phyloP scores from a whole-genome alignment of 179 eudicot genomes.

The Beta lomatogona region DNA sequence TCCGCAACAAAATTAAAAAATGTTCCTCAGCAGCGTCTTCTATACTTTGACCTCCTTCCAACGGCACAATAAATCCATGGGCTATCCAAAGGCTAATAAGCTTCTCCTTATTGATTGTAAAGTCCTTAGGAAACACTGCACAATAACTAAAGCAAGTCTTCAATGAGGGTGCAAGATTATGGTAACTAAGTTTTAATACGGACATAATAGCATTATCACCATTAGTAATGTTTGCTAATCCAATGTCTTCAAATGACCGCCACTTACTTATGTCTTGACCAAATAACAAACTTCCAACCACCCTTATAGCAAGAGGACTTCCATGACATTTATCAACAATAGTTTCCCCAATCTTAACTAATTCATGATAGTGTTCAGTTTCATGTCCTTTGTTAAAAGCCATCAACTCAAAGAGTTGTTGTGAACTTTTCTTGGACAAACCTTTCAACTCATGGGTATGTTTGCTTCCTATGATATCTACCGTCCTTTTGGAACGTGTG shows the following conservation, averaged over 20 bases:
- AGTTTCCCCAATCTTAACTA: not conserved
- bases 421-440: not conserved
- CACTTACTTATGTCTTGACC: not conserved
- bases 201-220: not conserved
- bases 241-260: not conserved
- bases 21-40: not conserved
- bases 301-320: not conserved
- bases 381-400: not conserved
- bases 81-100: conserved; percentile 4
- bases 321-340: not conserved
- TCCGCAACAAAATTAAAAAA: not conserved
- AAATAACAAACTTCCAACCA: not conserved
- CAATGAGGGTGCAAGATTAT: not conserved
- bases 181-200: not conserved
- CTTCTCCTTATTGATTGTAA: not conserved
- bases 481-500: not conserved
- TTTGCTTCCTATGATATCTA: not conserved
- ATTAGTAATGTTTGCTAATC: not conserved
- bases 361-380: not conserved
- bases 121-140: not conserved
- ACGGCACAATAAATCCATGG: not conserved
- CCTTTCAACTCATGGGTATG: not conserved
- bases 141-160: conserved; percentile 1
- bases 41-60: not conserved
- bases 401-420: not conserved